Conservation (phyloP, 352 stramenopile genomes). For the Phytopythium delawarense region DNA sequence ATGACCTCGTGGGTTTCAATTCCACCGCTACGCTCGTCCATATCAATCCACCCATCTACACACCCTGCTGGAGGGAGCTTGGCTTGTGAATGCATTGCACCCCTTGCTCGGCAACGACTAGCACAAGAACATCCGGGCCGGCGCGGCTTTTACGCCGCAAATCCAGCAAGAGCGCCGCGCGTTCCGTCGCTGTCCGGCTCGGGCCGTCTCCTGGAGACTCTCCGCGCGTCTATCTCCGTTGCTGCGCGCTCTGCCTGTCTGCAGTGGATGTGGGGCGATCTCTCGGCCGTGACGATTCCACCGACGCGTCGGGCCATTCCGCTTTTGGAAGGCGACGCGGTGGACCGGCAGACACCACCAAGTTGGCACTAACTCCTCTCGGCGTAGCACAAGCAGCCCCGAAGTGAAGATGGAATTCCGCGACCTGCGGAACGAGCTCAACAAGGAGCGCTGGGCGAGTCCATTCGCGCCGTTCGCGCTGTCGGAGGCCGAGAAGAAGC, state of each 20-base stretch:
- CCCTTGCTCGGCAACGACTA: no score
- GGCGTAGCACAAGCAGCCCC: not conserved
- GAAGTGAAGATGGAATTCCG: constrained; percentile 3
- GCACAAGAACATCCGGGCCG: not conserved
- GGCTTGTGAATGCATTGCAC: no score
- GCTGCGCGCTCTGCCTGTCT: no score
- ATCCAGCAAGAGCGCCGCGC: not conserved
- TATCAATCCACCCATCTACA: no score
- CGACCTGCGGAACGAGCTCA: constrained; percentile 7
- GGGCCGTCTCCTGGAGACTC: not conserved
- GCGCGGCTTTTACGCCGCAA: not conserved
- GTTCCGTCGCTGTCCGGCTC: not conserved
- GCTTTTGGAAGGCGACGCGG: not conserved
- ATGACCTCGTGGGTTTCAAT: no score
- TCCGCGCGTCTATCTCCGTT: no score
- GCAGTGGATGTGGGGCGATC: no score
- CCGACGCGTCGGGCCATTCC: not conserved
- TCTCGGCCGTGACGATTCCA: not conserved
- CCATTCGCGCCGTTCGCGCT: constrained; percentile 18
- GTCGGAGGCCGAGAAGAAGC: constrained; percentile 44
- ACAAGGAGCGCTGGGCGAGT: constrained; percentile 7
- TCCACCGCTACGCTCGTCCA: no score
- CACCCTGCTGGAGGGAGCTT: no score
- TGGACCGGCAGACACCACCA: not conserved
- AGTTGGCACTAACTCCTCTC: not conserved